Base-by-base conservation (phyloP, 208 protist species). In the Jaenimonas drosophilae region DNA sequence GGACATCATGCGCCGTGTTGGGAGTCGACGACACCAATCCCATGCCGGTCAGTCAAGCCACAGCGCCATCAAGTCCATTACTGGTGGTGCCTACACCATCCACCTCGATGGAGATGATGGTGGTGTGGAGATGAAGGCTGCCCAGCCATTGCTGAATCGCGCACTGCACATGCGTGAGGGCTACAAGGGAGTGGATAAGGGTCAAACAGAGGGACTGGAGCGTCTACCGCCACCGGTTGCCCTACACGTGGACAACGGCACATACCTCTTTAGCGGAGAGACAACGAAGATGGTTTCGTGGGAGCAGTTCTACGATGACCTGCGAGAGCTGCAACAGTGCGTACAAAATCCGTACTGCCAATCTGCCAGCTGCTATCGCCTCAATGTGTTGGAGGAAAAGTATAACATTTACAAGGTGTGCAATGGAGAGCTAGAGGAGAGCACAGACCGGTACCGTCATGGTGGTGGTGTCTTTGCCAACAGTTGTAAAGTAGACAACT, bases 401-500 rank as follows among this genome's bases (percentile, higher is more conserved):
- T 97, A 88, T 57, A 82, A 93, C 24, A 55, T 97, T 20, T 93
- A 97, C 61, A 83, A 76, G 6, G 61, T 95, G 0, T 77, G 94
- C 45, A 97, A 97, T 61, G 54, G 54, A n/a, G 76, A 84, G 1
- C 26, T 72, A 6, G 79, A 94, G 28, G 75, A 78, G 23, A 58
- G 56, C 32, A 49, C 66, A n/a, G 76, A 79, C 41, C 76, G 75
- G 31, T 68, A 73, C 40, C 66, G 76, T 19, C 49, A 46, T 23
- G 76, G 70, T 17, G 74, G 76, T 26, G 77, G 88, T 25, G 83
- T 96, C 33, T 96, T 94, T 50, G 72, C 87, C 4, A 76, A 89
- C 40, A 68, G 73, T 17, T 71, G 64, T 24, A 96, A 96, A 46
- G 94, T 98, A 11, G 96, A 98, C 59, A 98, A 88, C 38, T 79